Base-by-base conservation (phyloP, 495 filamentous ascomycete genomes). In the Penicillium herquei region DNA sequence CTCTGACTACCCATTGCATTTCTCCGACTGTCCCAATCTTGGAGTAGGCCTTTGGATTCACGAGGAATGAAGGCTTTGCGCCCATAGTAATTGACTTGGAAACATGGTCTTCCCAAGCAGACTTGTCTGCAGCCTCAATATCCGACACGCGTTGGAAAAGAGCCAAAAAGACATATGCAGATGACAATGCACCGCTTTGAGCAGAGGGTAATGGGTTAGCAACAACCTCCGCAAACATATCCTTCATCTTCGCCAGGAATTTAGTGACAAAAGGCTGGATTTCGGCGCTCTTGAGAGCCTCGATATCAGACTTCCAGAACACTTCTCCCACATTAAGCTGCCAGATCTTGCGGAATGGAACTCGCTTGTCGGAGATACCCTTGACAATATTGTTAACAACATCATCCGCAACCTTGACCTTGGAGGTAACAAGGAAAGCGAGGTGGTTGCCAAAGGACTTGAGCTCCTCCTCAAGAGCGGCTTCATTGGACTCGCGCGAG, bases 401-500 rank as follows among this genome's bases (percentile, higher is more conserved):
- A 13, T 84, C 64, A 58, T 87, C 87, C 13, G 82, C 84, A 3
- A 87, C 54, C 48, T 83, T 79, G 6, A 79, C 62, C 18, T 75
- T 79, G 9, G 84, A 77, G n/a, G 74, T 59, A 11, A 96, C 64
- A 26, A 86, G 77, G 67, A 74, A 79, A 8, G 66, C 61, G 31
- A 89, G 69, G 59, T 89, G 86, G 43, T 77, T 78, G 46, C 82
- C 74, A 26, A 96, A 76, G 0, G 89, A 83, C 17, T 79, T 74
- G 10, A 88, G 79, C 64, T 96, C 89, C n/a, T 90, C 85, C 46
- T 78, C 80, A 7, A 94, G 71, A 34, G 91, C 91, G 42, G 76
- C 72, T 67, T 98, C 95, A 62, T 93, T 98, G 7, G 89, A 84
- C 70, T 98, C 94, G 52, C 96, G 94, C 3, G 77, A 70, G 18